Evolutionary conservation across 2,329 filamentous ascomycete species (phyloP).

Genomic region (Colletotrichum salicis): DNA sequence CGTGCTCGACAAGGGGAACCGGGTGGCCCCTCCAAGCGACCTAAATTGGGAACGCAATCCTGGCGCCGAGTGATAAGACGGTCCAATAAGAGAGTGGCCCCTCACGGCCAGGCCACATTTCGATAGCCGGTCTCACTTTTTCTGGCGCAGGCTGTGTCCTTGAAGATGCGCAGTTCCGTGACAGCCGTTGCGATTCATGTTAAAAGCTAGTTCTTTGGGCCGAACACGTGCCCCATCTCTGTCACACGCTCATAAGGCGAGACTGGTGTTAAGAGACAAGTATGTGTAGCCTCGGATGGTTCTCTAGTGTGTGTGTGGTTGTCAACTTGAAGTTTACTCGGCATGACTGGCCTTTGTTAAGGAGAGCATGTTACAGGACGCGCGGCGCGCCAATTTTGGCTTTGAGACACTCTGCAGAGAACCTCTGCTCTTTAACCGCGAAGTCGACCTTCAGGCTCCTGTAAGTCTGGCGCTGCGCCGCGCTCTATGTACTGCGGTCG

Average conservation of each 20-base stretch:
- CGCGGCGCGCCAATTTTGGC: neutral
- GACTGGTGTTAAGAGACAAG: neutral
- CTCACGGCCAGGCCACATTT: neutral
- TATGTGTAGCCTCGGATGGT: neutral
- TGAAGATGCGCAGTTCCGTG: neutral
- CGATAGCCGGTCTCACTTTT: neutral
- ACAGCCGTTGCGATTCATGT: slow-evolving; percentile 8
- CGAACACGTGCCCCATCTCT: neutral
- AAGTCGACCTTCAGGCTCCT: neutral
- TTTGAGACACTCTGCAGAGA: neutral
- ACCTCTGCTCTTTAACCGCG: neutral
- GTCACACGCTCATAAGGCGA: neutral
- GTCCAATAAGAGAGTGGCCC: neutral
- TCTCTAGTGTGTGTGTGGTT: neutral
- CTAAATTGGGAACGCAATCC: neutral
- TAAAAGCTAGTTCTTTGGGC: neutral
- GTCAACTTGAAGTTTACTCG: neutral
- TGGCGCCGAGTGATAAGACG: neutral
- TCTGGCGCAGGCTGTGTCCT: slow-evolving; percentile 12
- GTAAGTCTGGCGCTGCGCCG: neutral
- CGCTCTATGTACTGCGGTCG: no score
- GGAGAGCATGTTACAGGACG: neutral
- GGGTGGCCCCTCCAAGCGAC: neutral
- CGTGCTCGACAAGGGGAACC: slow-evolving; percentile 7
- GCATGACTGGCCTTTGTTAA: neutral